Evolutionary conservation across 2,329 filamentous ascomycete genomes (phyloP).

Genomic region (Monosporascus ibericus): DNA sequence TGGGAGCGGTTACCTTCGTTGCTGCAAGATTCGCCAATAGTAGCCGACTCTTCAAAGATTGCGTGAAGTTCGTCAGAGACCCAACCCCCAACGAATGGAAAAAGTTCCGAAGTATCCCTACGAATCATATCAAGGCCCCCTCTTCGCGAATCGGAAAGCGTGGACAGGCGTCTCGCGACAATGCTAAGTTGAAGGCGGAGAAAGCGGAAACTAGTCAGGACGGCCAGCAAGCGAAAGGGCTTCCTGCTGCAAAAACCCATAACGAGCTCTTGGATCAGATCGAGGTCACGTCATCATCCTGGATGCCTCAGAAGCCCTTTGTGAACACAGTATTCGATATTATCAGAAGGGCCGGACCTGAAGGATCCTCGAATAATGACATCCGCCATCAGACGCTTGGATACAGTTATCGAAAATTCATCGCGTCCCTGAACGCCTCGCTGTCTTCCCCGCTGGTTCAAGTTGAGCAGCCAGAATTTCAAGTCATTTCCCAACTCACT

Average conservation of each 20-base stretch:
- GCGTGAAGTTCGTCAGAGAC: constrained; percentile 52
- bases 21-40: constrained; percentile 46
- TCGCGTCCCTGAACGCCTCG: constrained; percentile 25
- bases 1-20: constrained; percentile 51
- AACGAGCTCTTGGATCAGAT: constrained; percentile 4
- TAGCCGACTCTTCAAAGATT: constrained; percentile 52
- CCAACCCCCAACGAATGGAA: constrained; percentile 52
- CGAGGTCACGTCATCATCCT: constrained; percentile 15
- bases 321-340: constrained; percentile 27
- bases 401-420: constrained; percentile 25
- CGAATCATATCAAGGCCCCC: constrained; percentile 25
- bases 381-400: constrained; percentile 26
- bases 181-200: constrained; percentile 4
- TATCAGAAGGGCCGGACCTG: constrained; percentile 23
- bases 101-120: constrained; percentile 46
- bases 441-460: not conserved
- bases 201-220: not conserved
- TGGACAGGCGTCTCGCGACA: constrained; percentile 20
- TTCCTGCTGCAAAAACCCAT: not conserved
- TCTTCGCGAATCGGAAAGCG: constrained; percentile 22
- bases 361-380: constrained; percentile 26
- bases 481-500: constrained; percentile 30
- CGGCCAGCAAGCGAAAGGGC: constrained; percentile 1
- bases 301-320: constrained; percentile 28
- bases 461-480: constrained; percentile 17